Evolutionary conservation across 1,284 basidiomycete species (phyloP).

Genomic region (Trichosporon faecale): DNA sequence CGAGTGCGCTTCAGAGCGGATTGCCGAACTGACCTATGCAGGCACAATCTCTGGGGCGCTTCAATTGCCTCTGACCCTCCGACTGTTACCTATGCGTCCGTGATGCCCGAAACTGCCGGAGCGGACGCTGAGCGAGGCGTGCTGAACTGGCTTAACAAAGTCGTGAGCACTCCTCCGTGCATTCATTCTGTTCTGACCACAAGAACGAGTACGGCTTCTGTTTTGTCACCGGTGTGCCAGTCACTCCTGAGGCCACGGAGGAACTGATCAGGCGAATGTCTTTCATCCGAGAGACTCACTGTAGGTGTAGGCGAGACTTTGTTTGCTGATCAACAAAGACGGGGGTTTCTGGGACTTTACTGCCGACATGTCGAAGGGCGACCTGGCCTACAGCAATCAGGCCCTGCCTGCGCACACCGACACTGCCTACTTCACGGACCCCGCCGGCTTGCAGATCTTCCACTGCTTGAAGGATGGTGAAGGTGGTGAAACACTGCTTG

Average conservation of each 20-base stretch:
- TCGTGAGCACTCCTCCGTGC: slow-evolving; percentile 59
- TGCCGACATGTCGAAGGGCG: slow-evolving; percentile 82
- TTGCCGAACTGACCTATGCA: slow-evolving; percentile 39
- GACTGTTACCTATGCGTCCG: slow-evolving; percentile 68
- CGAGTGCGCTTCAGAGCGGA: not conserved
- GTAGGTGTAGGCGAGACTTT: slow-evolving; percentile 53
- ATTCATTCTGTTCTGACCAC: not conserved
- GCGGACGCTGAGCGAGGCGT: slow-evolving; percentile 60
- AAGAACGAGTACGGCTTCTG: slow-evolving; percentile 86
- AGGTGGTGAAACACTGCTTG: slow-evolving; percentile 84
- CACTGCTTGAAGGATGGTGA: slow-evolving; percentile 85
- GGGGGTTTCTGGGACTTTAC: slow-evolving; percentile 98
- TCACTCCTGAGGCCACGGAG: slow-evolving; percentile 80
- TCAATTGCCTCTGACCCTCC: slow-evolving; percentile 74
- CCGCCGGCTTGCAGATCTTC: slow-evolving; percentile 90
- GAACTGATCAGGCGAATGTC: slow-evolving; percentile 71
- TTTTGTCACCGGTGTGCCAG: slow-evolving; percentile 77
- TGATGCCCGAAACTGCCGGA: slow-evolving; percentile 56
- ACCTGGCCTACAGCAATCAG: slow-evolving; percentile 82
- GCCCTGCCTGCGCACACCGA: slow-evolving; percentile 90
- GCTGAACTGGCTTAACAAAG: slow-evolving; percentile 74
- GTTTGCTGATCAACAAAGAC: slow-evolving; percentile 55
- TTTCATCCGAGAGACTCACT: slow-evolving; percentile 91
- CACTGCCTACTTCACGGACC: slow-evolving; percentile 91
- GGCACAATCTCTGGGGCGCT: slow-evolving; percentile 76